Percentiles rank a stretch among this genome's conserved stretches.
phyloP scores from a whole-genome alignment of 306 rosid genomes.

The Acacia melanoxylon region DNA sequence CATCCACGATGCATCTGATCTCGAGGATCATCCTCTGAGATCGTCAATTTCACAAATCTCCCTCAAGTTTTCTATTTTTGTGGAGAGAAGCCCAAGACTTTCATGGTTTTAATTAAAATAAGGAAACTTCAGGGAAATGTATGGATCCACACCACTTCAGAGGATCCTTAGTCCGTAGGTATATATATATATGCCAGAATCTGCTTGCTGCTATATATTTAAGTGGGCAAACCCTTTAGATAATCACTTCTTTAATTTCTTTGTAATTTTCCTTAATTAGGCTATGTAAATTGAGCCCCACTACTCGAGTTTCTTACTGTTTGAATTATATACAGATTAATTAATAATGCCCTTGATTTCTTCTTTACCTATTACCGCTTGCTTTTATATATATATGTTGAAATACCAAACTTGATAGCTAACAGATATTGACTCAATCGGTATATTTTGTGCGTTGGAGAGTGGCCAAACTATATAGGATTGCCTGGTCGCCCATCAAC shows the following conservation, averaged over 20 bases:
- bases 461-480: background rate
- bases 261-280: background rate
- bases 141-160: background rate
- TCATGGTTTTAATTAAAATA: background rate
- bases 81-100: background rate
- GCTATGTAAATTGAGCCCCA: slow-evolving; percentile 4
- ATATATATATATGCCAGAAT: background rate
- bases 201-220: background rate
- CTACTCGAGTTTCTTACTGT: background rate
- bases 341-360: background rate
- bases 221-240: background rate
- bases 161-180: background rate
- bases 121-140: background rate
- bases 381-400: background rate
- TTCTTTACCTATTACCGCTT: background rate
- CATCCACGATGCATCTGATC: background rate
- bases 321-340: background rate
- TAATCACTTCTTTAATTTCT: background rate
- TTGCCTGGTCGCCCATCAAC: background rate
- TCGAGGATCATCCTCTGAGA: background rate
- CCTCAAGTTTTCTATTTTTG: background rate
- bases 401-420: background rate
- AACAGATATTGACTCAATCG: background rate
- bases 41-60: background rate
- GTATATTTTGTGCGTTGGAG: background rate